Percentiles rank a stretch among this genome's conserved stretches.
Evolutionary conservation across 116 monocot species (phyloP).

Genomic region (Posidonia oceanica): DNA sequence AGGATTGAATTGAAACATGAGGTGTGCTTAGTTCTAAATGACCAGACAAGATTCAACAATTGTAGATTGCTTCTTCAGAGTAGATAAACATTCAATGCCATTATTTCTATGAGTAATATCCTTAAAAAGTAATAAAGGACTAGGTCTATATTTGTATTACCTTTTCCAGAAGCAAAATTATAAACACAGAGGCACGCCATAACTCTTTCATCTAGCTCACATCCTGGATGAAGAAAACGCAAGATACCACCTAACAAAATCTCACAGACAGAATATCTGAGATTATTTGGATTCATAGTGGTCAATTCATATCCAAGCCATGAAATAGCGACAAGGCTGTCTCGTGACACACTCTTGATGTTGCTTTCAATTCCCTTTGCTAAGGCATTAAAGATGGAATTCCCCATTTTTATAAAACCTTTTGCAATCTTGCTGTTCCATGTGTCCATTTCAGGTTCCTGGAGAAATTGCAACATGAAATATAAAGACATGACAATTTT

Average conservation of each 20-base stretch:
- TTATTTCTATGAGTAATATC: background rate
- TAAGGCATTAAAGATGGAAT: conserved; percentile 44
- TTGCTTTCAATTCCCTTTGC: conserved; percentile 78
- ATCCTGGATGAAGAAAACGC: conserved; percentile 79
- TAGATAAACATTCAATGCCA: background rate
- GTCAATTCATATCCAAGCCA: conserved; percentile 85
- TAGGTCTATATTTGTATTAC: conserved; percentile 17
- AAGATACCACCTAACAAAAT: conserved; percentile 45
- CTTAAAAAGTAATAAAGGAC: background rate
- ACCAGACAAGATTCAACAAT: no score
- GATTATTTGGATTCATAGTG: conserved; percentile 24
- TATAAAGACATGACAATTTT: background rate
- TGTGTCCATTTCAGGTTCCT: conserved; percentile 60
- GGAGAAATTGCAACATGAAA: conserved; percentile 14
- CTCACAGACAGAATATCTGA: conserved; percentile 75
- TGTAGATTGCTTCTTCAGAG: no score
- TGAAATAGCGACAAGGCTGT: conserved; percentile 56
- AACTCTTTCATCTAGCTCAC: conserved; percentile 76
- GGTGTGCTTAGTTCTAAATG: no score
- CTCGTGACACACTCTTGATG: conserved; percentile 45
- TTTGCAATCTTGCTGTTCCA: conserved; percentile 66
- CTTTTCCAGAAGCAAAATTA: conserved; percentile 88
- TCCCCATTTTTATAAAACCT: conserved; percentile 46
- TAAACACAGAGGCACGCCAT: conserved; percentile 76
- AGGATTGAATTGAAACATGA: no score